These are phyloP conservation scores for Pleurostoma richardsiae DNA, from an alignment of 2,329 filamentous ascomycete genomes.

Conservation along the genomic window DNA sequence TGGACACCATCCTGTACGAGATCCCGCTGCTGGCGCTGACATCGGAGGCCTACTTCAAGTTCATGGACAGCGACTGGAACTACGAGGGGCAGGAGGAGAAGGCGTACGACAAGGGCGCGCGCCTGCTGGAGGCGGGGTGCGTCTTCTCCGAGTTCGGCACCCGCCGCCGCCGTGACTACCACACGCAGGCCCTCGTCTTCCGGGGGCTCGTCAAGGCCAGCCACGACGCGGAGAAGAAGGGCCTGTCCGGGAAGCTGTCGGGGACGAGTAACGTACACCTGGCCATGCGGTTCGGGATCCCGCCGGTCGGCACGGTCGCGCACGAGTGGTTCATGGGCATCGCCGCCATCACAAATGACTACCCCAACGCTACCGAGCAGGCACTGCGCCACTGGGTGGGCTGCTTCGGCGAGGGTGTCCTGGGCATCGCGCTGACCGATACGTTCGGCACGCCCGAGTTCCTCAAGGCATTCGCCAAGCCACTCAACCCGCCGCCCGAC, in stretches of 20 bases:
- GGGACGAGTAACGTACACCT: slow-evolving; percentile 97
- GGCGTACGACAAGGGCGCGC: slow-evolving; percentile 75
- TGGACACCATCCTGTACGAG: slow-evolving; percentile 95
- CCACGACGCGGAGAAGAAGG: slow-evolving; percentile 61
- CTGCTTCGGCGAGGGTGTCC: slow-evolving; percentile 79
- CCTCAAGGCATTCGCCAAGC: slow-evolving; percentile 74
- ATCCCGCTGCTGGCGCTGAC: slow-evolving; percentile 89
- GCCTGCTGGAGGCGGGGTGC: slow-evolving; percentile 76
- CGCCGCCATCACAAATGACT: slow-evolving; percentile 83
- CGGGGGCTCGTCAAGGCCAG: slow-evolving; percentile 76
- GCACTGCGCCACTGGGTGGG: slow-evolving; percentile 85
- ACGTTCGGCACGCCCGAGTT: slow-evolving; percentile 93
- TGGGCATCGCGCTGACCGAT: slow-evolving; percentile 88
- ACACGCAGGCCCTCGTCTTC: slow-evolving; percentile 90
- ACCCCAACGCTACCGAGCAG: slow-evolving; percentile 76
- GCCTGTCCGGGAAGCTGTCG: slow-evolving; percentile 66
- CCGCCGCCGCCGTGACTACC: slow-evolving; percentile 82
- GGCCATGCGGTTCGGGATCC: slow-evolving; percentile 84
- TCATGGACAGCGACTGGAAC: slow-evolving; percentile 89
- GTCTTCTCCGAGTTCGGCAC: slow-evolving; percentile 93
- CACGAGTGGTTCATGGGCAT: slow-evolving; percentile 99
- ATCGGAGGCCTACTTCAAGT: slow-evolving; percentile 96
- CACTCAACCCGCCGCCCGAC: slow-evolving; percentile 41
- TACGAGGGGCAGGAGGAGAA: slow-evolving; percentile 82
- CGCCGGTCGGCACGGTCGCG: slow-evolving; percentile 81